A percentile compares a stretch with the other conserved stretches of the same genome.
phyloP scores from a whole-genome alignment of 331 rosid genomes.

The Malus hybrid region DNA sequence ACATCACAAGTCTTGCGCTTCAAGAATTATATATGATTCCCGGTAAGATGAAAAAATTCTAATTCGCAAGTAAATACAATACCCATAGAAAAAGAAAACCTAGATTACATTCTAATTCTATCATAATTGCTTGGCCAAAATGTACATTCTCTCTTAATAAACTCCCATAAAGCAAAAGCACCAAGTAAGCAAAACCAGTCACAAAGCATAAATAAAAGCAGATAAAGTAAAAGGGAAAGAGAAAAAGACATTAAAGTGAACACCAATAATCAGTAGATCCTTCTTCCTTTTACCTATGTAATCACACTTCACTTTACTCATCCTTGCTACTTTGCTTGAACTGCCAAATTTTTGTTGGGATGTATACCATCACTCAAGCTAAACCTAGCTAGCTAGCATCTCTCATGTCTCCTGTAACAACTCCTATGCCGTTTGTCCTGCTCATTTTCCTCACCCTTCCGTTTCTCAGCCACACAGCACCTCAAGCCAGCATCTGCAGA shows the following conservation, averaged over 20 bases:
- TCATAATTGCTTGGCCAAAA: neutral
- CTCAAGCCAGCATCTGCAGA: slow-evolving; percentile 57
- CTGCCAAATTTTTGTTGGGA: neutral
- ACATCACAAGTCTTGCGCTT: no score
- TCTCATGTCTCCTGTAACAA: slow-evolving; percentile 4
- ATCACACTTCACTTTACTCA: neutral
- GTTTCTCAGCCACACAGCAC: slow-evolving; percentile 12
- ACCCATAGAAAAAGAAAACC: no score
- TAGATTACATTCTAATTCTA: neutral
- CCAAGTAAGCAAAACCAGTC: neutral
- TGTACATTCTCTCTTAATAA: neutral
- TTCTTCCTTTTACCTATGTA: neutral
- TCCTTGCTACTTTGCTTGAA: neutral
- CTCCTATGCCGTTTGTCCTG: neutral
- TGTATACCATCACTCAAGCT: neutral
- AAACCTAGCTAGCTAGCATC: neutral
- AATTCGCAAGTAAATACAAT: no score
- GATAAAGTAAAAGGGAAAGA: slow-evolving; percentile 9
- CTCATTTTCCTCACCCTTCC: slow-evolving; percentile 18
- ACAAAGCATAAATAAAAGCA: slow-evolving; percentile 23
- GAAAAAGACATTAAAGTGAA: slow-evolving; percentile 18
- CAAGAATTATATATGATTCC: no score
- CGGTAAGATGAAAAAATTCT: no score
- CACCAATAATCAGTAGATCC: neutral
- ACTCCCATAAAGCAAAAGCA: neutral